A percentile compares a stretch with the other conserved stretches of the same genome.
Conservation (phyloP, 2,329 filamentous ascomycete species). For the Trichocomaceae sp. region DNA sequence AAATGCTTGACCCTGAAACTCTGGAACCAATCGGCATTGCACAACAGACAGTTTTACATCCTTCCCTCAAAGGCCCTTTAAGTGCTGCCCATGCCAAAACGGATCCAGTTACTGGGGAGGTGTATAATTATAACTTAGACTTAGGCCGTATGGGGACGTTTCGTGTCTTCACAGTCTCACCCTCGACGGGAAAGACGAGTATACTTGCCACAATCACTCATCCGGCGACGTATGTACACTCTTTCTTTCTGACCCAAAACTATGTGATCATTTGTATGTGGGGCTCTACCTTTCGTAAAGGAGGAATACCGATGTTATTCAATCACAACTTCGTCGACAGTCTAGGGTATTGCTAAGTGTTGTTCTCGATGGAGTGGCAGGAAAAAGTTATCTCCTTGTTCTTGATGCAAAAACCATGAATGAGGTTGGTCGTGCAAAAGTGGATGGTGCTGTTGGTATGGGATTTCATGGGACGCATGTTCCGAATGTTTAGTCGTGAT, state of each 20-base stretch:
- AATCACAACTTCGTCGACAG: slow-evolving; percentile 59
- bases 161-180: slow-evolving; percentile 61
- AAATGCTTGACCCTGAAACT: slow-evolving; percentile 61
- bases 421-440: slow-evolving; percentile 47
- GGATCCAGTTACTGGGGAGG: slow-evolving; percentile 65
- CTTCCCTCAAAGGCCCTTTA: slow-evolving; percentile 59
- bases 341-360: slow-evolving; percentile 44
- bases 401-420: slow-evolving; percentile 45
- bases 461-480: slow-evolving; percentile 49
- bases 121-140: slow-evolving; percentile 77
- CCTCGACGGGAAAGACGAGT: slow-evolving; percentile 57
- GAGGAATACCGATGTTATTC: slow-evolving; percentile 57
- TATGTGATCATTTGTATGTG: slow-evolving; percentile 70
- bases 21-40: slow-evolving; percentile 65
- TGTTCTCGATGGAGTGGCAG: slow-evolving; percentile 45
- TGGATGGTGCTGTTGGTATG: slow-evolving; percentile 45
- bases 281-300: slow-evolving; percentile 53
- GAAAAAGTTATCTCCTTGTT: slow-evolving; percentile 49
- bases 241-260: slow-evolving; percentile 64
- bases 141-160: slow-evolving; percentile 55
- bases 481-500: slow-evolving; percentile 8
- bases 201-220: slow-evolving; percentile 62
- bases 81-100: slow-evolving; percentile 65
- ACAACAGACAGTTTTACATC: slow-evolving; percentile 57
- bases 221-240: slow-evolving; percentile 70